Evolutionary conservation across 495 filamentous ascomycete species (phyloP).

Genomic region (Bryoglossum gracile): DNA sequence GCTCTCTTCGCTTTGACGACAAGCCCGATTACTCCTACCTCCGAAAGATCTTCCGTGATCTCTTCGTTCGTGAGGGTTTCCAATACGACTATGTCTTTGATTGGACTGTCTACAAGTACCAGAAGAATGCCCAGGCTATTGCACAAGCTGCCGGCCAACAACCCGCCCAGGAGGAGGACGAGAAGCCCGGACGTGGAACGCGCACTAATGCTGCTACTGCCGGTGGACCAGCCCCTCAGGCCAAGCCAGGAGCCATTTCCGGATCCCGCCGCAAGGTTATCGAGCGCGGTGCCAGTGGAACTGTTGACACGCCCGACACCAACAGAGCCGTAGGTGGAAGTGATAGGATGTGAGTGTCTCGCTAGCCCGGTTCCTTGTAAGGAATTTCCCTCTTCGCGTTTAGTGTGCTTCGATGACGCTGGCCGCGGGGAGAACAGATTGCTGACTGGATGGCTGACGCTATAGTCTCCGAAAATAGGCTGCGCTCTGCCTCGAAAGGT

Average conservation of each 20-base stretch:
- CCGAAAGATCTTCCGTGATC: slow-evolving; percentile 99
- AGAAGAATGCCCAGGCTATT: slow-evolving; percentile 95
- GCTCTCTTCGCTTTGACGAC: slow-evolving; percentile 97
- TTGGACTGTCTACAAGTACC: slow-evolving; percentile 99
- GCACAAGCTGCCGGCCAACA: slow-evolving; percentile 63
- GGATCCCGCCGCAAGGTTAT: slow-evolving; percentile 80
- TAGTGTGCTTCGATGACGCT: slow-evolving; percentile 74
- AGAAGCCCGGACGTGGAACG: slow-evolving; percentile 56
- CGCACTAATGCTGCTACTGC: slow-evolving; percentile 53
- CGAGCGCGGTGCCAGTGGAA: slow-evolving; percentile 52
- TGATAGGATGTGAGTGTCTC: slow-evolving; percentile 98
- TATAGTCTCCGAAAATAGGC: slow-evolving; percentile 88
- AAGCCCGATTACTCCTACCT: slow-evolving; percentile 99
- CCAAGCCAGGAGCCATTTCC: slow-evolving; percentile 64
- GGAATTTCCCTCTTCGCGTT: slow-evolving; percentile 81
- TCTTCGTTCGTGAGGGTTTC: slow-evolving; percentile 98
- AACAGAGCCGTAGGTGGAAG: slow-evolving; percentile 84
- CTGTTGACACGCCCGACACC: slow-evolving; percentile 71
- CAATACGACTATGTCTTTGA: slow-evolving; percentile 99
- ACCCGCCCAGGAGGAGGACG: slow-evolving; percentile 65
- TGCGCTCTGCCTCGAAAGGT: slow-evolving; percentile 87
- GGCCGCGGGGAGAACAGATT: slow-evolving; percentile 60
- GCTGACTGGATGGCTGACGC: slow-evolving; percentile 75
- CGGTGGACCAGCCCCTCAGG: slow-evolving; percentile 47
- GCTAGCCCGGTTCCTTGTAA: slow-evolving; percentile 79